phyloP scores from a whole-genome alignment of 2,329 filamentous ascomycete genomes.

The Drechslera avenae region DNA sequence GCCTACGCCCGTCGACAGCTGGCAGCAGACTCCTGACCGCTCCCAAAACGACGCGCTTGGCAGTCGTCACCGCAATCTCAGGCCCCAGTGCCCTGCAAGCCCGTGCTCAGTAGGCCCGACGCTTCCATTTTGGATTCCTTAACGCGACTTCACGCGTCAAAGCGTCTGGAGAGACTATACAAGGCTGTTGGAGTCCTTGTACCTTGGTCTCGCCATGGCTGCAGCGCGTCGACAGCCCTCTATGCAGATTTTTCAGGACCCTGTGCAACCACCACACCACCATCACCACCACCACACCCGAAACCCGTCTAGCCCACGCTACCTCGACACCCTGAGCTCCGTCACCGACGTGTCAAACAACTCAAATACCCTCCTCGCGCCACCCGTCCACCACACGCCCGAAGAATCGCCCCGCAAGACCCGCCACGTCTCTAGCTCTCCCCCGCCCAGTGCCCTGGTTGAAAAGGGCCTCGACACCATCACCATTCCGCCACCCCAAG shows the following conservation, averaged over 20 bases:
- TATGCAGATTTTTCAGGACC: slow-evolving; percentile 65
- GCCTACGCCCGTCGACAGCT: slow-evolving; percentile 24
- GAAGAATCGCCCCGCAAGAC: slow-evolving; percentile 74
- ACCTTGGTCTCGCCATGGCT: slow-evolving; percentile 51
- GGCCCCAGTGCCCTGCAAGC: slow-evolving; percentile 28
- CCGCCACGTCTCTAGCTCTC: slow-evolving; percentile 62
- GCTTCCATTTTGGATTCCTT: slow-evolving; percentile 30
- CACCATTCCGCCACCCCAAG: slow-evolving; percentile 68
- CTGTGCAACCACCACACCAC: slow-evolving; percentile 49
- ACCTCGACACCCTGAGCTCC: slow-evolving; percentile 53
- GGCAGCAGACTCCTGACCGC: slow-evolving; percentile 21
- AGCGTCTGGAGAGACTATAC: slow-evolving; percentile 38
- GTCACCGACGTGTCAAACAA: slow-evolving; percentile 56
- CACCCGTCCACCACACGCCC: slow-evolving; percentile 57
- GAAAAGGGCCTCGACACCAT: slow-evolving; percentile 70
- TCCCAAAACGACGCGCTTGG: slow-evolving; percentile 20
- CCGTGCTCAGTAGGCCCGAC: slow-evolving; percentile 32
- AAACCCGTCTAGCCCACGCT: slow-evolving; percentile 57
- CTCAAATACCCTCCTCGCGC: slow-evolving; percentile 70
- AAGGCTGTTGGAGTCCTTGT: slow-evolving; percentile 34
- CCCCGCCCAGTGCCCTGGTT: slow-evolving; percentile 62
- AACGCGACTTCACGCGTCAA: slow-evolving; percentile 51
- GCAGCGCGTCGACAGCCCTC: slow-evolving; percentile 61
- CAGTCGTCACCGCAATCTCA: slow-evolving; percentile 45
- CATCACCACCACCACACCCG: slow-evolving; percentile 53